Conservation (phyloP, 371 early-diverging fungal species). For the Amoeboaphelidium protococcarum region DNA sequence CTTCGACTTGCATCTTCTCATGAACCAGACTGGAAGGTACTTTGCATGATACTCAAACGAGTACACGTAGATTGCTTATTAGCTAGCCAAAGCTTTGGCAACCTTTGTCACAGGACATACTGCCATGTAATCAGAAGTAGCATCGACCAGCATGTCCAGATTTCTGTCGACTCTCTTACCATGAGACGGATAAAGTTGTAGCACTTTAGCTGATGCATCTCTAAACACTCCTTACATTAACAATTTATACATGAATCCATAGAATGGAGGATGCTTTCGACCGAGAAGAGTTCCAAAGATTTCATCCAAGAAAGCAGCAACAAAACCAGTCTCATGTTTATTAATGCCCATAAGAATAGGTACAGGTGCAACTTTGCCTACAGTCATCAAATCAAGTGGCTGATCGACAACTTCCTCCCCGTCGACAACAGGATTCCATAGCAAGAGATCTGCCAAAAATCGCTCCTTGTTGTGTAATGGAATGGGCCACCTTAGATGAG, state of each 20-base stretch:
- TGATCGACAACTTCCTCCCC: neutral
- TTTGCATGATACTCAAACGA: neutral
- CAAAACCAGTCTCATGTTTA: neutral
- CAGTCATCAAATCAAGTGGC: neutral
- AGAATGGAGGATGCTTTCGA: neutral
- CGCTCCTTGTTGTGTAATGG: neutral
- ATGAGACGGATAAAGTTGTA: neutral
- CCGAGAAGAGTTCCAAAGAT: neutral
- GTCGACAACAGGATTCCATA: neutral
- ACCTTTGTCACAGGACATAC: neutral
- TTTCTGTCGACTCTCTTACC: neutral
- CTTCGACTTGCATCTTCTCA: neutral
- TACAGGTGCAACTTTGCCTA: neutral
- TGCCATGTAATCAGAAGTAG: neutral
- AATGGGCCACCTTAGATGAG: neutral
- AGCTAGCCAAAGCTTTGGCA: neutral
- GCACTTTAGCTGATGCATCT: neutral
- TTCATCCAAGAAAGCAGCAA: neutral
- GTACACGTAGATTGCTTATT: neutral
- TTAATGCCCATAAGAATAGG: neutral
- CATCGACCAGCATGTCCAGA: neutral
- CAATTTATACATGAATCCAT: neutral
- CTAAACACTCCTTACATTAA: neutral
- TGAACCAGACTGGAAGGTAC: neutral
- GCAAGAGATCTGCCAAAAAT: neutral